Conservation (phyloP, 2,329 filamentous ascomycete genomes). For the Stagonosporopsis tanaceti region DNA sequence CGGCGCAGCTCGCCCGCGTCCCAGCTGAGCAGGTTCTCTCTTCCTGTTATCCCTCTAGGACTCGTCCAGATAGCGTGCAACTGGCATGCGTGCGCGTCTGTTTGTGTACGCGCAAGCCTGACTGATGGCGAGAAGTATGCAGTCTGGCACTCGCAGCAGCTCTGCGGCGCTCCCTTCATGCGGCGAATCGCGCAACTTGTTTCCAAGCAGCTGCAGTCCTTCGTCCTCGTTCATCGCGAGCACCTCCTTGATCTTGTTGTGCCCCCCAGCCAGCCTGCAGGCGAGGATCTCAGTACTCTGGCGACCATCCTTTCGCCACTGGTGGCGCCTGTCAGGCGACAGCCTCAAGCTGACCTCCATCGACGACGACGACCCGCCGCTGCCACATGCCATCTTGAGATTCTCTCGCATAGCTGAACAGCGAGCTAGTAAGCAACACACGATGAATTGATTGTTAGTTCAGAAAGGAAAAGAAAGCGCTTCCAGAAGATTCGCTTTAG, state of each 20-base stretch:
- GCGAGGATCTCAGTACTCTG: too few species aligned
- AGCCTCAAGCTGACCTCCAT: too few species aligned
- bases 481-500: too few species aligned
- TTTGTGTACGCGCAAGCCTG: slow-evolving; percentile 48
- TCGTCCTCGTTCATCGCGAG: slow-evolving; percentile 20
- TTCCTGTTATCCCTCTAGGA: not conserved
- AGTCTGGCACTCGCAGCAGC: slow-evolving; percentile 30
- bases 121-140: slow-evolving; percentile 42
- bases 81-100: slow-evolving; percentile 19
- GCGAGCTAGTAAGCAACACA: too few species aligned
- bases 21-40: slow-evolving; percentile 20
- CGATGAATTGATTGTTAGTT: too few species aligned
- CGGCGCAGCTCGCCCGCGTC: slow-evolving; percentile 45
- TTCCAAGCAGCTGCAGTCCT: slow-evolving; percentile 19
- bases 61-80: slow-evolving; percentile 40
- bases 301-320: too few species aligned
- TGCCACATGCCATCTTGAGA: too few species aligned
- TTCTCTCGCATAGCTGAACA: too few species aligned
- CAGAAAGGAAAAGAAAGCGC: too few species aligned
- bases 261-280: slow-evolving; percentile 17
- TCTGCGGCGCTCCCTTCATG: slow-evolving; percentile 2
- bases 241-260: slow-evolving; percentile 19
- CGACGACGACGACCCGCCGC: too few species aligned
- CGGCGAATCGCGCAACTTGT: slow-evolving; percentile 13
- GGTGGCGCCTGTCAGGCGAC: too few species aligned